Base-by-base conservation (phyloP, 116 monocot genomes). In the Phalaenopsis hybrid region DNA sequence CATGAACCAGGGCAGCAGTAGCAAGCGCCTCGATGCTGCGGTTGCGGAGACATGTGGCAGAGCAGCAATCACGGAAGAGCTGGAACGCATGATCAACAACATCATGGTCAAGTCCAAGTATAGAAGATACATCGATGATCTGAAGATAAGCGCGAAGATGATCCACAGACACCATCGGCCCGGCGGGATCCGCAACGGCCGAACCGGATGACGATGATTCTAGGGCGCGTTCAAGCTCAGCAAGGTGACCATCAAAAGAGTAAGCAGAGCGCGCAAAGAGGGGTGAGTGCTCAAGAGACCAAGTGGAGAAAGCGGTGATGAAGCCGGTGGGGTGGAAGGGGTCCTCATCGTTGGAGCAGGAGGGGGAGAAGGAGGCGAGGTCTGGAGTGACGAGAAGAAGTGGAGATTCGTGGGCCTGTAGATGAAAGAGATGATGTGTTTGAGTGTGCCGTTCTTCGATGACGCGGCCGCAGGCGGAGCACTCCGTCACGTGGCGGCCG, bases 1-100 rank as follows among this genome's bases (percentile, higher is more conserved):
- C 98, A 89, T 99, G 98, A 21, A 99, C 98, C 52, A 99, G 93
- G 18, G 98, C 93, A 17, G 95, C 98, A 13, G 93, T 99, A 44
- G 95, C 98, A 34, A 99, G 92, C 4, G 93, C 98, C 84, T 99
- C 98, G 16, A 99, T 86, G 77, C 93, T 95, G 37, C 98, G 92
- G 76, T 95, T 99, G 81, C 98, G 85, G 79, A 99, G 78, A 76
- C 98, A 99, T 8, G 89, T 93, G 9, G 92, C 83, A 28, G 93
- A 95, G 10, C 87, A 90, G 81, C 98, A 99, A 49, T 95, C 98
- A 73, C 88, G 83, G 78, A 99, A 99, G 77, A 99, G 84, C 81
- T 93, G 90, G 77, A 99, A 95, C 25, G 95, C 95, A 78, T 99
- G 98, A 74, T 99, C 95, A 44, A 88, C 84, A 20, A 99, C 89